Evolutionary conservation across 2,329 filamentous ascomycete species (phyloP), one percentile per base, ranked within the genome.

Genomic region (Pseudocercospora crystallina): DNA sequence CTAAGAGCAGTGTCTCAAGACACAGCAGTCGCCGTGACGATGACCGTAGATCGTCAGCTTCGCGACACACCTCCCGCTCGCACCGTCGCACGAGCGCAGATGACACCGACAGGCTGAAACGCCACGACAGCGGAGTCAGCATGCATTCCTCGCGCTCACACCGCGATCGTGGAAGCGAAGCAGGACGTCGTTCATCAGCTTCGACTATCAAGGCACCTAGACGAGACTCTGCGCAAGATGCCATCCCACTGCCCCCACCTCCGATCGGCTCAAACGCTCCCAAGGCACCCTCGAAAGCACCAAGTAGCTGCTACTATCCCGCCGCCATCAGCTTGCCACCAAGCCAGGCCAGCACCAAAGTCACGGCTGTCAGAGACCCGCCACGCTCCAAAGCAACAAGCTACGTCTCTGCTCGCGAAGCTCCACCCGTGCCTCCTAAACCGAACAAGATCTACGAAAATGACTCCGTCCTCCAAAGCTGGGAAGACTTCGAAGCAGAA

Each of bases 91-190:
- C 47, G 17, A 56, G 41, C 11, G 42, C 40, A 41, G 55, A 57
- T 10, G 60, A 59, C 13, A 53, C 57, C 8, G 35, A 50, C 7
- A 48, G 51, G 30, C 55, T 60, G 11, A 61, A 61, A 40, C 61
- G 63, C 26, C 63, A 63, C 41, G 64, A 67, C 39, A 62, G 57
- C 40, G 64, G 57, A 17, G 42, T 65, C 15, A 65, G 61, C 47
- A 53, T 65, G 44, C 52, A 51, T 10, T 57, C 60, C 8, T 51
- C 54, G 17, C 57, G 57, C 34, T 57, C 57, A 10, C 56, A 47
- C 33, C 46, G 53, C 8, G 56, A 59, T 26, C 53, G 54, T 12
- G 47, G 43, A 15, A 55, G 49, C n/a, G 57, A 58, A 12, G 48
- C 53, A 11, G 52, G 51, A 5, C 46, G 53, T n/a, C 47, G 57